A percentile compares a stretch with the other conserved stretches of the same genome.
These are phyloP conservation scores for Lasiodiplodia sp. DNA, from an alignment of 2,329 filamentous ascomycete species.

Conservation along the genomic window DNA sequence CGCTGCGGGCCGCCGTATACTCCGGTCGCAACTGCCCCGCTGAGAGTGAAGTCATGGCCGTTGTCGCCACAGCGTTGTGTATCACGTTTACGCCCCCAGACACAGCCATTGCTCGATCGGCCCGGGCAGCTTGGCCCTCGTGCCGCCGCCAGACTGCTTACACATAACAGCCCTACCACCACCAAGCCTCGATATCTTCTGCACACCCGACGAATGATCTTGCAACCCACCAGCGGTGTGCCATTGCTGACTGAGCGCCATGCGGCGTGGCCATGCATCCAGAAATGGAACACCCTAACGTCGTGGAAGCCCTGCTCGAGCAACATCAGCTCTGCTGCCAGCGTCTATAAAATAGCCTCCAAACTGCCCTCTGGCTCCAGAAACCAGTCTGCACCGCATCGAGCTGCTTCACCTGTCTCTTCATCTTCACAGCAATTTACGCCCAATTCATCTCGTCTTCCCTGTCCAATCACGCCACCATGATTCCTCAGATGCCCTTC, in stretches of 20 bases:
- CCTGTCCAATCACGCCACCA: not conserved
- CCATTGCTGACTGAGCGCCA: slow-evolving; percentile 24
- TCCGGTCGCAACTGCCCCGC: not conserved
- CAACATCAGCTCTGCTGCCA: not conserved
- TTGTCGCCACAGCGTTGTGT: not conserved
- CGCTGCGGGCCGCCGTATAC: slow-evolving; percentile 8
- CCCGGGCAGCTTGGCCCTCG: not conserved
- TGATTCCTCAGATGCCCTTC: slow-evolving; percentile 22
- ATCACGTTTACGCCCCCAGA: not conserved
- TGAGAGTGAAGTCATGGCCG: slow-evolving; percentile 3
- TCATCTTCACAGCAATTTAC: not conserved
- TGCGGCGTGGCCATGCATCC: not conserved
- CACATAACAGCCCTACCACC: slow-evolving; percentile 8
- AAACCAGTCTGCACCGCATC: not conserved
- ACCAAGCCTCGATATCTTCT: not conserved
- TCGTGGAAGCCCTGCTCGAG: not conserved
- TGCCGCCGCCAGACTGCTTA: not conserved
- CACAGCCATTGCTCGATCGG: slow-evolving; percentile 2
- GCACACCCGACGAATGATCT: not conserved
- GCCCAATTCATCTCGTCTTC: not conserved
- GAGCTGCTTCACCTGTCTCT: not conserved
- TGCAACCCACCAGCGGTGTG: slow-evolving; percentile 8
- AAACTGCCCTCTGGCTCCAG: not conserved
- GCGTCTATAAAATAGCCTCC: not conserved
- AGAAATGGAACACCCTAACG: slow-evolving; percentile 12